A percentile compares a stretch with the other conserved stretches of the same genome.
phyloP scores from a whole-genome alignment of 1,284 basidiomycete genomes.

The Ustilago curta region DNA sequence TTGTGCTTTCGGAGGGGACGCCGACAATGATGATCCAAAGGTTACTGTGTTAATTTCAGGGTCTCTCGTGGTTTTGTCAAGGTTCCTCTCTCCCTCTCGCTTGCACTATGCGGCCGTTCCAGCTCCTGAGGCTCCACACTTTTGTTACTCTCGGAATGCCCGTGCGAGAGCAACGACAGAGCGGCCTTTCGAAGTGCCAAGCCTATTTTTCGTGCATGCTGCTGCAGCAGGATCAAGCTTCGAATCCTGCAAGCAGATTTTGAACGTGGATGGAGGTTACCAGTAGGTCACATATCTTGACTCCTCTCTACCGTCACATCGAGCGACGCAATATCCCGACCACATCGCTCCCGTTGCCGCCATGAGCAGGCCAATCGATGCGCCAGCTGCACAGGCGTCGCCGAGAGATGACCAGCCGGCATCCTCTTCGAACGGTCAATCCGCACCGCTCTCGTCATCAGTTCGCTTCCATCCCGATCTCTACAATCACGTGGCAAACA shows the following conservation, averaged over 20 bases:
- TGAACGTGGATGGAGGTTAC: slow-evolving; percentile 3
- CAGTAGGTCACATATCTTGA: background rate
- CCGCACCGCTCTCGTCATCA: slow-evolving; percentile 30
- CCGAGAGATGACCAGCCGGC: background rate
- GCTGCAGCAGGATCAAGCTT: background rate
- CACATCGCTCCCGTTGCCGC: background rate
- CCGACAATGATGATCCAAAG: slow-evolving; percentile 1
- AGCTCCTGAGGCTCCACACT: background rate
- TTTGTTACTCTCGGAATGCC: slow-evolving; percentile 4
- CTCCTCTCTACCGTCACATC: background rate
- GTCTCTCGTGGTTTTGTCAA: background rate
- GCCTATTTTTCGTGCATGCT: background rate
- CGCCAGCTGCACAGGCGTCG: slow-evolving; percentile 12
- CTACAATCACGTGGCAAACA: slow-evolving; percentile 1
- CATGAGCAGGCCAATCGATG: slow-evolving; percentile 39
- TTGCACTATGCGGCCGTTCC: background rate
- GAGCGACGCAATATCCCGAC: background rate
- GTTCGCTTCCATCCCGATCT: slow-evolving; percentile 25
- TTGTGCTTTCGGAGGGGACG: slow-evolving; percentile 1
- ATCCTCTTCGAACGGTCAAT: slow-evolving; percentile 6
- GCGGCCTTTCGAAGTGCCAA: background rate
- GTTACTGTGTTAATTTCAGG: slow-evolving; percentile 3
- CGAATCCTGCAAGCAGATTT: too few relatives aligned
- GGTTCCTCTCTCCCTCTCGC: background rate
- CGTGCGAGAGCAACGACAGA: slow-evolving; percentile 10